Evolutionary conservation across 495 filamentous ascomycete species (phyloP), one percentile per base, ranked within the genome.

Genomic region (Penicillium goetzii): DNA sequence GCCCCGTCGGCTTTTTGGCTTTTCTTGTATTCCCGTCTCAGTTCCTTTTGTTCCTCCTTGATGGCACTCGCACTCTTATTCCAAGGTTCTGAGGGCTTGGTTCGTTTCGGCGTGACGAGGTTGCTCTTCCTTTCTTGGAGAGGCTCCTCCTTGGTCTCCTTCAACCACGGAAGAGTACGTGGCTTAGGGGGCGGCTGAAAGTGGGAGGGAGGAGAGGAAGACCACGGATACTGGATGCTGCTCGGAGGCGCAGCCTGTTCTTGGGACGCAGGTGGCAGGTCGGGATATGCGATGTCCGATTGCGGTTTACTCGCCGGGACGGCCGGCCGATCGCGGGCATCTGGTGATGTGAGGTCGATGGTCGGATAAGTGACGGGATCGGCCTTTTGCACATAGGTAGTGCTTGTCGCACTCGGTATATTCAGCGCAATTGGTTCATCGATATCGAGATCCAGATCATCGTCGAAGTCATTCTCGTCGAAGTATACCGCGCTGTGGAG

Each of bases 11-110:
- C 58, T 71, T 81, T 70, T 73, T 78, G 64, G 63, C 70, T 67
- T 65, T 80, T 67, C 76, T 92, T 90, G 41, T 81, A 83, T 47
- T 84, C 78, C 58, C 86, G 89, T 41, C 85, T 82, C 9, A 93
- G 79, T 66, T 88, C 84, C 72, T 89, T 92, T 72, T 92, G 90
- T 59, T 90, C 87, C 53, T 92, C 91, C 68, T 94, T 94, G 40
- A 96, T 76, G 2, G 90, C 89, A 65, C 89, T 94, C 5, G 85
- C 89, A 11, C 89, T 92, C 38, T 88, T 88, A 67, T 97, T 90
- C 95, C 95, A 99, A 3, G 84, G 81, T 23, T 82, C 83, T 56
- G 80, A 69, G 66, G 79, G 76, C 38, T 80, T 81, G 0, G 74
- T 70, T 63, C 64, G 84, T 75, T 66, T 78, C 54, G 68, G 76